Conservation (phyloP, 345 rosid species). For the Alliaria petiolata region DNA sequence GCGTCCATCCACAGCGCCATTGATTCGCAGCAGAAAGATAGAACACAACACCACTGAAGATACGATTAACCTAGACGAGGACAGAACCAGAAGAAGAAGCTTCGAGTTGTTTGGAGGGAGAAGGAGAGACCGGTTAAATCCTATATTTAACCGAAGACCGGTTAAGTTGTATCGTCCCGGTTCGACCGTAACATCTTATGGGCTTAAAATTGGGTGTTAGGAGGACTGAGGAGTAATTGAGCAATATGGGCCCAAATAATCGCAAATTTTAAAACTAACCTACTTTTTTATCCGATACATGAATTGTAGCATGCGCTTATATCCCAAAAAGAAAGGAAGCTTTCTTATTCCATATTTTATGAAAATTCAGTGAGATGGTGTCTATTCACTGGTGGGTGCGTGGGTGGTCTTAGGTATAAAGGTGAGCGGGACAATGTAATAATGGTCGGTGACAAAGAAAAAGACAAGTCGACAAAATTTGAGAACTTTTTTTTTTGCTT, state of each 20-base stretch:
- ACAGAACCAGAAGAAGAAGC: conserved; percentile 2
- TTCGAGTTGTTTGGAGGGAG: conserved; percentile 24
- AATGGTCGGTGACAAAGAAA: conserved; percentile 15
- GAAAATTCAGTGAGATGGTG: not conserved
- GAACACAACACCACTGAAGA: not conserved
- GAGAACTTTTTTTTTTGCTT: not conserved
- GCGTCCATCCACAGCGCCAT: conserved; percentile 93
- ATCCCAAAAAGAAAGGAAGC: too few relatives aligned
- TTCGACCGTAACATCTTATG: not conserved
- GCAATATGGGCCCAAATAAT: not conserved
- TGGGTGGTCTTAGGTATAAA: not conserved
- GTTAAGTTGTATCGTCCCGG: not conserved
- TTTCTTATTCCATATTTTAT: not conserved
- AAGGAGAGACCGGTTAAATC: not conserved
- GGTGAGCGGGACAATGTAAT: not conserved
- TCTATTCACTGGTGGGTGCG: not conserved
- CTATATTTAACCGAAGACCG: not conserved
- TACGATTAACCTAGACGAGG: conserved; percentile 20
- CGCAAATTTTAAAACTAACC: too few relatives aligned
- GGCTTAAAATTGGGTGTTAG: not conserved
- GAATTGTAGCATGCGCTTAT: too few relatives aligned
- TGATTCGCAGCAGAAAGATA: not conserved
- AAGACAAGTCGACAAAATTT: not conserved
- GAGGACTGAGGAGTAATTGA: not conserved
- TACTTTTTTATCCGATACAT: too few relatives aligned